Conservation (phyloP, 106 monocot species). For the Posidonia australis region DNA sequence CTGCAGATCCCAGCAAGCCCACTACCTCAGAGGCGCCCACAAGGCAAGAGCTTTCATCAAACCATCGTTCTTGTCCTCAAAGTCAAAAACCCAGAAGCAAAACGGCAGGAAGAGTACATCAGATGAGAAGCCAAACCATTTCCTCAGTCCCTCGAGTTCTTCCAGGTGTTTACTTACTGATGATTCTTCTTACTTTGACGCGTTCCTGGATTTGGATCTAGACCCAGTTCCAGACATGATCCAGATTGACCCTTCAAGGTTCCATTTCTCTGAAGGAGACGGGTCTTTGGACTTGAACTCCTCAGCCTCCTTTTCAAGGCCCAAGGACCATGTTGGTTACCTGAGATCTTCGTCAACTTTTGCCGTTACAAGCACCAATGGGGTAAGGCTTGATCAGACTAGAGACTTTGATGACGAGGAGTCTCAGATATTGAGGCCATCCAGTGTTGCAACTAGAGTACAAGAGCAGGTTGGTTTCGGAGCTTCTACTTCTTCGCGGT, state of each 20-base stretch:
- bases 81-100: constrained; percentile 5
- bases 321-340: neutral
- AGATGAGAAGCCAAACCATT: neutral
- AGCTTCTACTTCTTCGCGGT: constrained; percentile 6
- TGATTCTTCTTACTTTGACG: constrained; percentile 10
- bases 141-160: constrained; percentile 44
- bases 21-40: constrained; percentile 4
- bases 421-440: neutral
- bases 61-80: neutral
- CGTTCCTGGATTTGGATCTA: constrained; percentile 15
- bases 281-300: constrained; percentile 5
- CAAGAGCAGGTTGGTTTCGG: neutral
- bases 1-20: constrained; percentile 13
- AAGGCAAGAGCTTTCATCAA: neutral
- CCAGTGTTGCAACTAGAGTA: neutral
- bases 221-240: constrained; percentile 1
- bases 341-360: neutral
- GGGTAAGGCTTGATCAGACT: neutral
- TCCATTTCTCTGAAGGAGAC: constrained; percentile 12
- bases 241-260: constrained; percentile 9
- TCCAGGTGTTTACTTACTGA: constrained; percentile 47
- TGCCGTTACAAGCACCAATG: neutral
- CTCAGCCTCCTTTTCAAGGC: constrained; percentile 1
- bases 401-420: neutral
- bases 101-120: constrained; percentile 9